phyloP scores from a whole-genome alignment of 208 protist species.

The Plasmodiophora brassicae region DNA sequence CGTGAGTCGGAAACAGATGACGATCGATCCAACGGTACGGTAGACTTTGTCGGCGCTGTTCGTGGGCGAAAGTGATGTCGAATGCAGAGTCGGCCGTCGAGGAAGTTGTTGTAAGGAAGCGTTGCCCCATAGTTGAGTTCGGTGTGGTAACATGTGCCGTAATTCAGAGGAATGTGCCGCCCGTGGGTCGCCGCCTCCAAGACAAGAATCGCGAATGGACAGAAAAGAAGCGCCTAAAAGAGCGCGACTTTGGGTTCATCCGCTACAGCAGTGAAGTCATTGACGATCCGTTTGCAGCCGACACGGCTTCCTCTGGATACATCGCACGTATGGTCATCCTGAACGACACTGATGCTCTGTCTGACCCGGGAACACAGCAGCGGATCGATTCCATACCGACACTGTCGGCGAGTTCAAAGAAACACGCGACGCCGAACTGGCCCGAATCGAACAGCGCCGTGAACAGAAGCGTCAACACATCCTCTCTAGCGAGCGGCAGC shows the following conservation, averaged over 20 bases:
- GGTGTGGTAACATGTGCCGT: too few species aligned
- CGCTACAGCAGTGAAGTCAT: neutral
- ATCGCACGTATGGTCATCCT: neutral
- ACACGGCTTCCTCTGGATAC: neutral
- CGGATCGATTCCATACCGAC: conserved; percentile 1
- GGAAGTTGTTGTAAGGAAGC: too few species aligned
- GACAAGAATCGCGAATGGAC: neutral
- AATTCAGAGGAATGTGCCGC: neutral
- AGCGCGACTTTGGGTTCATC: conserved; percentile 9
- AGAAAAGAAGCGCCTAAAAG: conserved; percentile 10
- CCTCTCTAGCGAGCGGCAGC: neutral
- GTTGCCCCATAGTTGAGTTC: too few species aligned
- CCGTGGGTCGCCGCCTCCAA: neutral
- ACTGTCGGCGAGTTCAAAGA: conserved; percentile 18
- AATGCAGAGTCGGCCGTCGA: too few species aligned
- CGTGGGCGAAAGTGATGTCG: too few species aligned
- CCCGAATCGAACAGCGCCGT: neutral
- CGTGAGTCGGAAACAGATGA: too few species aligned
- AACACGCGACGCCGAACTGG: neutral
- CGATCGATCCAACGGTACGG: too few species aligned
- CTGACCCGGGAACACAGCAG: neutral
- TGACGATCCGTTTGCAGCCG: neutral
- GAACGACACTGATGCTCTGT: neutral
- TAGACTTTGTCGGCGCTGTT: too few species aligned
- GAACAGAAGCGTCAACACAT: neutral